Conservation (phyloP, 495 filamentous ascomycete genomes). For the Oleoguttula mirabilis region DNA sequence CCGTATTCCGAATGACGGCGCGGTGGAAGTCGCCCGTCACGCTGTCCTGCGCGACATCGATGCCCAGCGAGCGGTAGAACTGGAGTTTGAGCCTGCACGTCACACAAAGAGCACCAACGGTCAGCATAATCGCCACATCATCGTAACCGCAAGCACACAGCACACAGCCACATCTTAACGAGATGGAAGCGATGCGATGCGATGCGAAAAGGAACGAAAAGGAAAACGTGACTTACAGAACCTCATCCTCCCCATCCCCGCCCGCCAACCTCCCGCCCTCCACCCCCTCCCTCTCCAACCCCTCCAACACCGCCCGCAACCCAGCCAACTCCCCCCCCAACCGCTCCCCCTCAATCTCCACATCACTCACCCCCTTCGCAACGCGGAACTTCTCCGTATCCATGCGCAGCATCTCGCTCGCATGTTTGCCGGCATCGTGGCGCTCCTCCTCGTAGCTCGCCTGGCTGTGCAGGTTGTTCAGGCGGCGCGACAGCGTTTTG, state of each 20-base stretch:
- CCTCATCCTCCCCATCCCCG: conserved; percentile 49
- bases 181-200: not conserved
- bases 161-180: no score
- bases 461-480: conserved; percentile 54
- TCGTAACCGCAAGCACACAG: no score
- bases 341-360: conserved; percentile 85
- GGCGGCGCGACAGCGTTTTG: conserved; percentile 58
- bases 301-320: conserved; percentile 61
- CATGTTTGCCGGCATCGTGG: conserved; percentile 47
- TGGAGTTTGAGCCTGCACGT: conserved; percentile 64
- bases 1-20: conserved; percentile 65
- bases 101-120: no score
- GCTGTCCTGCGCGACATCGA: conserved; percentile 74
- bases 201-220: conserved; percentile 35
- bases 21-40: conserved; percentile 68
- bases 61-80: conserved; percentile 79
- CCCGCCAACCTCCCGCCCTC: conserved; percentile 46
- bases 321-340: conserved; percentile 70
- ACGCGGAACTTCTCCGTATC: conserved; percentile 71
- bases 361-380: conserved; percentile 74
- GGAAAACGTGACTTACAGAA: conserved; percentile 24
- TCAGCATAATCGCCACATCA: no score
- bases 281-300: conserved; percentile 69
- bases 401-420: conserved; percentile 30
- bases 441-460: conserved; percentile 38